These are phyloP conservation scores for Tarenaya hassleriana DNA, from an alignment of 345 rosid genomes.

Conservation along the genomic window DNA sequence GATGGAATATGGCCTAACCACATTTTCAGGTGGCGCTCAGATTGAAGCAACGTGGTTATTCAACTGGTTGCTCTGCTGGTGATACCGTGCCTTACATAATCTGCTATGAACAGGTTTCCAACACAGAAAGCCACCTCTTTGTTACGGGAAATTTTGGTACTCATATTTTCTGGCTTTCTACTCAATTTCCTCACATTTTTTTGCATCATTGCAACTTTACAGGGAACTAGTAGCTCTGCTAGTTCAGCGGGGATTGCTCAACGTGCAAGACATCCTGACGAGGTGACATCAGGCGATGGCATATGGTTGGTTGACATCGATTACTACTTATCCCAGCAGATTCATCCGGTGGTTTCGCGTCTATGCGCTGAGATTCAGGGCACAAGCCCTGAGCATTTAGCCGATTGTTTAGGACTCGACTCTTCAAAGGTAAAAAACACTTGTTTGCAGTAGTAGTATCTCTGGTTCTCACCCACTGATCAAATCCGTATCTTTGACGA, in stretches of 20 bases:
- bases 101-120: conserved; percentile 83
- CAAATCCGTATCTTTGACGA: conserved; percentile 1
- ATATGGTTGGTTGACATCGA: conserved; percentile 95
- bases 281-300: conserved; percentile 66
- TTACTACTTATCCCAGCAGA: conserved; percentile 94
- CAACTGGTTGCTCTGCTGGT: conserved; percentile 70
- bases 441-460: conserved; percentile 13
- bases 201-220: conserved; percentile 15
- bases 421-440: conserved; percentile 88
- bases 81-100: conserved; percentile 90
- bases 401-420: conserved; percentile 95
- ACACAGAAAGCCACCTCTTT: conserved; percentile 4
- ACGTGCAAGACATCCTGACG: conserved; percentile 97
- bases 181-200: conserved; percentile 12
- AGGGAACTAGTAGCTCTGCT: conserved; percentile 55
- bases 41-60: conserved; percentile 81
- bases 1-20: conserved; percentile 18
- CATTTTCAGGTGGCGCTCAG: conserved; percentile 79
- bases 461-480: neutral
- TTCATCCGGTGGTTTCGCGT: conserved; percentile 96
- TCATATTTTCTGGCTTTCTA: conserved; percentile 2
- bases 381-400: conserved; percentile 87
- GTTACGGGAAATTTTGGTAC: conserved; percentile 12
- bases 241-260: conserved; percentile 74
- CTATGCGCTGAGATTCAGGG: conserved; percentile 94